Base-by-base conservation (phyloP, 495 filamentous ascomycete species). In the Neurospora discreta region DNA sequence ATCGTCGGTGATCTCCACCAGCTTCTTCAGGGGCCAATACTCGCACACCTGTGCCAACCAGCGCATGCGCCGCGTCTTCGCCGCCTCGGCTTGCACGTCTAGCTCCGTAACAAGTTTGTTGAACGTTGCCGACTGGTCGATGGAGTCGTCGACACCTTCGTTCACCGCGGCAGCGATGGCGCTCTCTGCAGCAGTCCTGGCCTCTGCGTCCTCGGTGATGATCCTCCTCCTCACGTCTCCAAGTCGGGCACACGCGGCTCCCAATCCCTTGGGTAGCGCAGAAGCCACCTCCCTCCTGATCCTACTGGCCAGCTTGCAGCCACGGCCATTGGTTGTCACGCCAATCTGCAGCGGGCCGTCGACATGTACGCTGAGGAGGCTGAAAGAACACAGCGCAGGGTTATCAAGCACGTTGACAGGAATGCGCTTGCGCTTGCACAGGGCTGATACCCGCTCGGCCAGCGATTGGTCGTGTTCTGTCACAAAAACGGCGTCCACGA, bases 1-100 rank as follows among this genome's bases (percentile, higher is more conserved):
- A 18, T 81, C 86, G 77, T 97, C 92, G 15, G 87, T 89, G 70
- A 98, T 90, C 38, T 85, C 84, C 9, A 93, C 93, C 3, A 99
- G 87, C 20, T 91, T 89, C 60, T 88, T 88, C 26, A 99, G 84
- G 2, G 95, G 94, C 96, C 96, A 99, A 81, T 99, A 99, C 84
- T 99, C 95, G 85, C 96, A 99, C 20, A 99, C 94, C 78, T 99
- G 95, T 20, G 90, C 88, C 3, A 99, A 82, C 96, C 96, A 99
- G 33, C 95, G 89, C 83, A 96, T 93, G 46, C 95, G 85, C 68
- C 96, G 85, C 20, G 87, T 93, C 80, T 91, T 93, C 9, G 89
- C 89, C 3, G 91, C 91, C 68, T 92, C 90, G 5, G 85, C 80
- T 18, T 65, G 52, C 52, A 65, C 52, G 75, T 95, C 93, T 70